Base-by-base conservation (phyloP, 1,139 yeast genomes). In the Suhomyces bokatorum region DNA sequence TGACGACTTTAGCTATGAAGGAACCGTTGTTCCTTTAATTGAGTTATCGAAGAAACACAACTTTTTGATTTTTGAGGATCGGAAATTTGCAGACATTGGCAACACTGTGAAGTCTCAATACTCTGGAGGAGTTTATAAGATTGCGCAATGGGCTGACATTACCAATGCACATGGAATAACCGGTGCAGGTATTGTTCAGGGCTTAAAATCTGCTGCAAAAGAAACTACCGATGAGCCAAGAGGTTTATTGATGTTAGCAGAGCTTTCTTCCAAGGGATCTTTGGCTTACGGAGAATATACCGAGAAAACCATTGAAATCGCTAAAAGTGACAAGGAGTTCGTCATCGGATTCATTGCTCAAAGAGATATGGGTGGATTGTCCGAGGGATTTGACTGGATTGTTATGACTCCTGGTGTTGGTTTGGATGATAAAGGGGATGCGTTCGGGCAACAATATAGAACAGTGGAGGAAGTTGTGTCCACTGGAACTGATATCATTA, bases 21-120 rank as follows among this genome's bases (percentile, higher is more conserved):
- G 77, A 1, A 90, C 98, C 0, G 78, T 93, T 26, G 65, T 66
- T 10, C 98, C 97, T 4, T 70, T 95, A 52, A 66, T 85, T 49
- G 80, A 65, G 46, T 71, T 91, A 29, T 80, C 96, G 8, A 69
- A 77, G 54, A 87, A 87, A 61, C 93, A 90, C 68, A 79, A 85
- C 51, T 91, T 91, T 57, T 69, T 93, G 75, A 85, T 91, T 52
- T 91, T 91, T 61, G 99, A 91, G 68, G 99, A 91, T 68, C 80
- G 99, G 54, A 95, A 95, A 70, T 95, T 95, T 67, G 99, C 99
- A 26, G 99, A 95, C 66, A 95, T 95, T 58, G 99, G 99, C n/a
- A 89, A 90, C 59, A 95, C 99, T 1, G 99, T 93, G 42, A 91
- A 91, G 68, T 78, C 88, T 35, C 99, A 95, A 67, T 95, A 93